These are phyloP conservation scores for Leccinum variabile DNA, from an alignment of 1,284 basidiomycete species.

Conservation along the genomic window DNA sequence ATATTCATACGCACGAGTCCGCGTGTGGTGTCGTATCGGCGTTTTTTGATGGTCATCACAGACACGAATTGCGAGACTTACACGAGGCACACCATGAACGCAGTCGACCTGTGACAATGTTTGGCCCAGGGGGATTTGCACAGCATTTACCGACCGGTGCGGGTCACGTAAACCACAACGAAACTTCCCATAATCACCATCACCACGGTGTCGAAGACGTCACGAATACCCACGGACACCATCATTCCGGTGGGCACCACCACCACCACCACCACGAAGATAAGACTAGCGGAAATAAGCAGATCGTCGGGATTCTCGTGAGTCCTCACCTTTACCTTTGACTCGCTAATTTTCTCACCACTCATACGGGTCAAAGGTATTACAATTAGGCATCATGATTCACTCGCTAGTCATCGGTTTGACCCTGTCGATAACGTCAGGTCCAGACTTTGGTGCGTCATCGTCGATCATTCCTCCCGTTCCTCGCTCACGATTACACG, in stretches of 20 bases:
- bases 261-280: constrained; percentile 10
- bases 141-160: not conserved
- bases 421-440: constrained; percentile 65
- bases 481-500: constrained; percentile 3
- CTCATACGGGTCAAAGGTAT: constrained; percentile 45
- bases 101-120: constrained; percentile 25
- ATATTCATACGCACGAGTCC: constrained; percentile 10
- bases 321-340: constrained; percentile 21
- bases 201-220: constrained; percentile 5
- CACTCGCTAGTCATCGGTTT: constrained; percentile 78
- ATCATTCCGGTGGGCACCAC: constrained; percentile 10
- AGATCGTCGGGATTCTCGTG: constrained; percentile 63
- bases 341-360: not conserved
- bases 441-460: constrained; percentile 66
- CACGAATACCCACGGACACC: constrained; percentile 1
- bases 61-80: constrained; percentile 40
- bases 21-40: constrained; percentile 6
- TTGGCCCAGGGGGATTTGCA: constrained; percentile 19
- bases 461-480: not conserved
- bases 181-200: constrained; percentile 15
- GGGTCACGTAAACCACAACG: constrained; percentile 7
- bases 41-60: constrained; percentile 43
- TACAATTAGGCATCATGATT: constrained; percentile 81
- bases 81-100: constrained; percentile 41
- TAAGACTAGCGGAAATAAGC: constrained; percentile 44